A percentile compares a stretch with the other conserved stretches of the same genome.
Evolutionary conservation across 2,329 filamentous ascomycete species (phyloP).

Genomic region (Thyridium curvatum): DNA sequence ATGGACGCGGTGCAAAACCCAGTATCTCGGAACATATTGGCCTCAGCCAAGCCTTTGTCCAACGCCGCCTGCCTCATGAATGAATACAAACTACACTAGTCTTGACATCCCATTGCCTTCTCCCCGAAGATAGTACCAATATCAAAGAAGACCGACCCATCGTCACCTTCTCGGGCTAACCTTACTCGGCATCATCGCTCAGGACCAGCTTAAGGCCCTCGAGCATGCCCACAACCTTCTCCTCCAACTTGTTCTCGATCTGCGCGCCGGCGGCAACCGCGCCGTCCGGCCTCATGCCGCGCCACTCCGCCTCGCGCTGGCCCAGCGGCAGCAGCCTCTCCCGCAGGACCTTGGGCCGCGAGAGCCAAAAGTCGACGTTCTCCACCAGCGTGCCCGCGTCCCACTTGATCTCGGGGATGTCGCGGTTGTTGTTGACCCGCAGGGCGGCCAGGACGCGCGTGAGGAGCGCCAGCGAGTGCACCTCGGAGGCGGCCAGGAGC

Average conservation of each 20-base stretch:
- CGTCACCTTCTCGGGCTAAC: not conserved
- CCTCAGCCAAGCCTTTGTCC: too few relatives aligned
- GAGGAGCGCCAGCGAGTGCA: conserved; percentile 72
- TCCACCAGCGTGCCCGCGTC: conserved; percentile 67
- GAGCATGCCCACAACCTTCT: conserved; percentile 67
- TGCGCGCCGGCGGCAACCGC: conserved; percentile 28
- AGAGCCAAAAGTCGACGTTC: conserved; percentile 77
- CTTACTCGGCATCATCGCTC: conserved; percentile 40
- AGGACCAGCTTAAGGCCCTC: conserved; percentile 52
- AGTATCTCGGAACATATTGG: too few relatives aligned
- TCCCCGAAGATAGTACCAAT: not conserved
- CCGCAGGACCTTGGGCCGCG: conserved; percentile 60
- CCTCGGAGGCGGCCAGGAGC: conserved; percentile 67
- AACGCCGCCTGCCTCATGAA: too few relatives aligned
- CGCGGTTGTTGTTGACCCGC: conserved; percentile 58
- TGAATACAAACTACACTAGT: too few relatives aligned
- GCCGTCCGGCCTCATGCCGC: conserved; percentile 25
- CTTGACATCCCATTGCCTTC: too few relatives aligned
- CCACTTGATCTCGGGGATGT: conserved; percentile 70
- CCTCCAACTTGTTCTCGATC: conserved; percentile 63
- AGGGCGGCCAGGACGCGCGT: conserved; percentile 65
- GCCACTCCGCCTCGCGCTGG: conserved; percentile 63
- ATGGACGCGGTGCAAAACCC: too few relatives aligned
- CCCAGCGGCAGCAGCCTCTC: conserved; percentile 69
- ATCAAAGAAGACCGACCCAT: conserved; percentile 2